A percentile compares a stretch with the other conserved stretches of the same genome.
phyloP scores from a whole-genome alignment of 1,139 yeast genomes.

The Torulaspora globosa region DNA sequence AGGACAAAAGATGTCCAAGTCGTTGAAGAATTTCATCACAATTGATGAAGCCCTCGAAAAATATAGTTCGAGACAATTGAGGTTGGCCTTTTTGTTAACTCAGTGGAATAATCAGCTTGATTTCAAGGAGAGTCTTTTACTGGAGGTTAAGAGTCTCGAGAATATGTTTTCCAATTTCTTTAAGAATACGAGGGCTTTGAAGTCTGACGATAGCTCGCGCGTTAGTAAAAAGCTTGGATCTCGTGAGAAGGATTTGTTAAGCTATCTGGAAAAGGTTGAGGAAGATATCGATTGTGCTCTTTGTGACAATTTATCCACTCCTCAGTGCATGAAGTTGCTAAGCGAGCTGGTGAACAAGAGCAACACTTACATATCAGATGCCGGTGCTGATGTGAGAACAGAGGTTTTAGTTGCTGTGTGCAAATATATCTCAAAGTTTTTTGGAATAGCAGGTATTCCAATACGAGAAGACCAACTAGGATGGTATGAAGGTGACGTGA shows the following conservation, averaged over 20 bases:
- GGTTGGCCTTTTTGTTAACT: constrained; percentile 84
- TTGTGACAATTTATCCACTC: constrained; percentile 83
- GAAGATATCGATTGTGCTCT: constrained; percentile 69
- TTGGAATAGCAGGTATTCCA: constrained; percentile 71
- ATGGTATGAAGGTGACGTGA: constrained; percentile 52
- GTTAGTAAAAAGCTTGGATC: constrained; percentile 53
- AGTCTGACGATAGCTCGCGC: constrained; percentile 46
- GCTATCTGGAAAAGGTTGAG: constrained; percentile 52
- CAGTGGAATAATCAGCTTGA: constrained; percentile 93
- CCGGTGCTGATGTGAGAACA: constrained; percentile 51
- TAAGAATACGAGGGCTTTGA: constrained; percentile 74
- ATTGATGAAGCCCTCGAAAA: constrained; percentile 79
- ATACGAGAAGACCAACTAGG: constrained; percentile 69
- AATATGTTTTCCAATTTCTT: constrained; percentile 74
- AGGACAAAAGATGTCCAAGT: constrained; percentile 97
- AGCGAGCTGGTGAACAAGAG: constrained; percentile 65
- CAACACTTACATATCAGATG: constrained; percentile 63
- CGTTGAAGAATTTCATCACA: constrained; percentile 90
- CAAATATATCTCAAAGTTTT: constrained; percentile 64
- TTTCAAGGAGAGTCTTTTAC: constrained; percentile 74
- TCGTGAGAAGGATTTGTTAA: constrained; percentile 53
- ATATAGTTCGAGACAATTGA: constrained; percentile 73
- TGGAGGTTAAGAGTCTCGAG: constrained; percentile 75
- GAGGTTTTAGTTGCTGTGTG: constrained; percentile 66
- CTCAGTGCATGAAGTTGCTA: constrained; percentile 62